Conservation (phyloP, 768 basidiomycete species). For the Macrolepiota fuliginosa region DNA sequence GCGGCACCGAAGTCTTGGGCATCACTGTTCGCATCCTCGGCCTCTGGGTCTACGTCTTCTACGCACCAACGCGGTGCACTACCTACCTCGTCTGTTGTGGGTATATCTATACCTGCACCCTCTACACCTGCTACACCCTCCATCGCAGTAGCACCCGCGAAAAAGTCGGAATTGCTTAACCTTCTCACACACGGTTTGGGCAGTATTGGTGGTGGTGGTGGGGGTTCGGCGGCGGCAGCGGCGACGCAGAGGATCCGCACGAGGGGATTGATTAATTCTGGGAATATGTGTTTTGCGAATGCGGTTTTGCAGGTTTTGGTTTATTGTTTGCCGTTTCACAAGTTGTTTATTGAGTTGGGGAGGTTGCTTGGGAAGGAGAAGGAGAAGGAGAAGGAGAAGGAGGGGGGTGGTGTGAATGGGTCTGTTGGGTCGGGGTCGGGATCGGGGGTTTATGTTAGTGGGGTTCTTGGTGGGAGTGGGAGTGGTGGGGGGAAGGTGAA, state of each 20-base stretch:
- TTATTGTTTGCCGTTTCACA: slow-evolving; percentile 85
- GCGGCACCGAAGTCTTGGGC: slow-evolving; percentile 65
- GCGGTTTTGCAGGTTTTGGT: slow-evolving; percentile 88
- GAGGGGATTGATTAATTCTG: slow-evolving; percentile 87
- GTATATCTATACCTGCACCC: slow-evolving; percentile 63
- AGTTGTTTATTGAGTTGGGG: slow-evolving; percentile 71
- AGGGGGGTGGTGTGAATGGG: background rate
- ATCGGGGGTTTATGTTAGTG: background rate
- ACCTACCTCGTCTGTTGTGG: slow-evolving; percentile 69
- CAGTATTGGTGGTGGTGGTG: background rate
- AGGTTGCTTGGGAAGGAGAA: slow-evolving; percentile 35
- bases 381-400: slow-evolving; percentile 11
- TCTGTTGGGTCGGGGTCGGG: too few relatives aligned
- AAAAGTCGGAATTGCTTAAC: slow-evolving; percentile 49
- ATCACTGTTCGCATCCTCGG: slow-evolving; percentile 55
- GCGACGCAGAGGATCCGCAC: slow-evolving; percentile 44
- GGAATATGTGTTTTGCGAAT: slow-evolving; percentile 98
- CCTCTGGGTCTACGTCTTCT: slow-evolving; percentile 29
- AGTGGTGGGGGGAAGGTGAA: slow-evolving; percentile 24
- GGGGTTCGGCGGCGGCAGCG: background rate
- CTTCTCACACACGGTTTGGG: slow-evolving; percentile 46
- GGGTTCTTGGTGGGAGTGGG: background rate
- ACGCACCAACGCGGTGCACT: slow-evolving; percentile 43
- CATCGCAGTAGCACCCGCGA: slow-evolving; percentile 29
- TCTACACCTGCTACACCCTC: slow-evolving; percentile 28